A percentile compares a stretch with the other conserved stretches of the same genome.
These are phyloP conservation scores for Parsonsia alboflavescens DNA, from an alignment of 257 asterid species.

Conservation along the genomic window DNA sequence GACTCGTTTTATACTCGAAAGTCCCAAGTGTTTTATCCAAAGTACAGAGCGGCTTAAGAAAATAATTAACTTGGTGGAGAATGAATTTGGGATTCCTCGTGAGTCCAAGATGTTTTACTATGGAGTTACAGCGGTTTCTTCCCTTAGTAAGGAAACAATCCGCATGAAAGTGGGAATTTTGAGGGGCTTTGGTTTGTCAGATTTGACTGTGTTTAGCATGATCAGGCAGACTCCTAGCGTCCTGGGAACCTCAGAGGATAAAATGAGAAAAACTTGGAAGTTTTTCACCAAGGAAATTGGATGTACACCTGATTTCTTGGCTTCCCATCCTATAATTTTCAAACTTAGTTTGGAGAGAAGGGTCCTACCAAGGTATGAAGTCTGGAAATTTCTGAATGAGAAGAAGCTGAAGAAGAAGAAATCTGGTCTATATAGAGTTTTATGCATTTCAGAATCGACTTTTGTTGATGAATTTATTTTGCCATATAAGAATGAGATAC, in stretches of 20 bases:
- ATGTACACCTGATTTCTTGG: conserved; percentile 11
- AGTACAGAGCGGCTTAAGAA: background rate
- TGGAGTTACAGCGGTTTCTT: background rate
- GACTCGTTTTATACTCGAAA: background rate
- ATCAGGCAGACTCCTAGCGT: background rate
- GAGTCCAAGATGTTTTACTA: conserved; percentile 12
- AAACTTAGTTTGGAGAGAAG: conserved; percentile 17
- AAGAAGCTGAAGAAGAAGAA: background rate
- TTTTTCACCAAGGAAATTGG: conserved; percentile 14
- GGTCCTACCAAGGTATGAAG: conserved; percentile 12
- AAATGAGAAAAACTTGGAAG: conserved; percentile 2
- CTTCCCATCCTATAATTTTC: background rate
- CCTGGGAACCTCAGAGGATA: conserved; percentile 4
- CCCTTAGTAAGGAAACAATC: conserved; percentile 1
- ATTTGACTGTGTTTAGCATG: background rate
- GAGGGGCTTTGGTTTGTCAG: conserved; percentile 17
- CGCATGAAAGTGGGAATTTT: conserved; percentile 5
- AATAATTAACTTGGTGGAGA: conserved; percentile 4
- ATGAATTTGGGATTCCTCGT: conserved; percentile 6
- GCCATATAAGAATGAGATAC: conserved; percentile 12
- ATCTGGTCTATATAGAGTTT: background rate
- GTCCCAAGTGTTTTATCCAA: conserved; percentile 1
- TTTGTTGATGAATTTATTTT: conserved; percentile 5
- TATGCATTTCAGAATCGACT: conserved; percentile 1
- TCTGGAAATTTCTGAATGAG: conserved; percentile 12